A percentile compares a stretch with the other conserved stretches of the same genome.
Evolutionary conservation across 2,329 filamentous ascomycete genomes (phyloP).

Genomic region (Colletotrichum musicola): DNA sequence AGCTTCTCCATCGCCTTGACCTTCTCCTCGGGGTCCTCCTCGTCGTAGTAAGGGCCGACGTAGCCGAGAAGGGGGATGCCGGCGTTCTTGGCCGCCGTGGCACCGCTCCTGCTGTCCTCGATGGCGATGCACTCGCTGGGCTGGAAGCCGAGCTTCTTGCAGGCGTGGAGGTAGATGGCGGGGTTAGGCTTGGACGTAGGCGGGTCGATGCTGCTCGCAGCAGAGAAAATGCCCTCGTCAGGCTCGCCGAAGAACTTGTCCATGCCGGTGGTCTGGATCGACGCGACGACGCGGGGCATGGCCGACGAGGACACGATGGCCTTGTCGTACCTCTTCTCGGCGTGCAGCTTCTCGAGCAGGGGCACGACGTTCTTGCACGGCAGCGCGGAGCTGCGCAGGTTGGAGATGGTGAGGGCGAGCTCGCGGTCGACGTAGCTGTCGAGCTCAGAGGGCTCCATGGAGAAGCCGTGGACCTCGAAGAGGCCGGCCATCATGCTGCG

Average conservation of each 20-base stretch:
- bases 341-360: constrained; percentile 73
- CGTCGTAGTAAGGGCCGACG: constrained; percentile 79
- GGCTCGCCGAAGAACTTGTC: constrained; percentile 81
- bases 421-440: constrained; percentile 81
- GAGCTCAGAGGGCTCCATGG: constrained; percentile 75
- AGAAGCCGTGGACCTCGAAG: constrained; percentile 80
- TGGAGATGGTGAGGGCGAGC: constrained; percentile 85
- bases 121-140: constrained; percentile 81
- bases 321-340: constrained; percentile 75
- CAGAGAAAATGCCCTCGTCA: constrained; percentile 81
- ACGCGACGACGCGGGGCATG: constrained; percentile 80
- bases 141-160: constrained; percentile 78
- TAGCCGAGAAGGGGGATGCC: constrained; percentile 87
- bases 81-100: constrained; percentile 79
- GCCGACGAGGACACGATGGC: constrained; percentile 87
- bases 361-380: constrained; percentile 77
- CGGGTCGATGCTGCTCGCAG: constrained; percentile 79
- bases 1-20: constrained; percentile 48
- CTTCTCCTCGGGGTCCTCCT: constrained; percentile 74
- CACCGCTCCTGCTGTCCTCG: constrained; percentile 90
- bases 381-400: constrained; percentile 75
- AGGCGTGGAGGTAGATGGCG: constrained; percentile 85
- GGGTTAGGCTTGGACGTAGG: constrained; percentile 92
- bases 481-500: constrained; percentile 87
- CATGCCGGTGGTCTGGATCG: constrained; percentile 82